A percentile compares a stretch with the other conserved stretches of the same genome.
These are phyloP conservation scores for Taiozyma sp. DNA, from an alignment of 1,139 yeast species.

Conservation along the genomic window DNA sequence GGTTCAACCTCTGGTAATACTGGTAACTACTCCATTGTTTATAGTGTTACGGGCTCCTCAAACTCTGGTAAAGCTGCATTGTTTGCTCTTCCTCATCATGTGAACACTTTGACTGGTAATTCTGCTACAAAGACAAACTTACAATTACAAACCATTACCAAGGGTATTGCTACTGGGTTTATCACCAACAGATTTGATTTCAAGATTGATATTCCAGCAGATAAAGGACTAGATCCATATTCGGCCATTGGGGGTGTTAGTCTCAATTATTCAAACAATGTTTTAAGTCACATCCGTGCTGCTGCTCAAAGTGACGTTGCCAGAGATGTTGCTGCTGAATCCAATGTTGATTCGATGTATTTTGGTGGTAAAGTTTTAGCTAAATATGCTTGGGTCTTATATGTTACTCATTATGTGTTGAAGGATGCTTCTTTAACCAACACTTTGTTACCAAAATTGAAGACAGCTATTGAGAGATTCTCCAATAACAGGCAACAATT, in stretches of 20 bases:
- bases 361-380: conserved; percentile 72
- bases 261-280: conserved; percentile 34
- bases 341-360: conserved; percentile 72
- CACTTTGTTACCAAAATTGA: conserved; percentile 46
- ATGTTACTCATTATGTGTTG: conserved; percentile 54
- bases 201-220: conserved; percentile 41
- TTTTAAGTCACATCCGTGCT: conserved; percentile 35
- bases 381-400: conserved; percentile 69
- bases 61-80: conserved; percentile 35
- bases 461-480: conserved; percentile 57
- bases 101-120: conserved; percentile 35
- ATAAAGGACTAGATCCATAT: conserved; percentile 57
- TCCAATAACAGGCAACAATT: conserved; percentile 45
- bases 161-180: conserved; percentile 62
- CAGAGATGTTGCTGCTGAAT: conserved; percentile 51
- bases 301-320: conserved; percentile 51
- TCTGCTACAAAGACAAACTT: conserved; percentile 30
- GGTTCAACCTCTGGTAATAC: conserved; percentile 22
- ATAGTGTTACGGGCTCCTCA: conserved; percentile 32
- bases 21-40: conserved; percentile 34
- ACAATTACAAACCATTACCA: conserved; percentile 58
- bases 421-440: conserved; percentile 43
- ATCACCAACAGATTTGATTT: conserved; percentile 44
- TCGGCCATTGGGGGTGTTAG: conserved; percentile 36
- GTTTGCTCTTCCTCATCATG: conserved; percentile 67